These are phyloP conservation scores for Hymenotorrendiella dingleyae DNA, from an alignment of 2,329 filamentous ascomycete genomes.

Conservation along the genomic window DNA sequence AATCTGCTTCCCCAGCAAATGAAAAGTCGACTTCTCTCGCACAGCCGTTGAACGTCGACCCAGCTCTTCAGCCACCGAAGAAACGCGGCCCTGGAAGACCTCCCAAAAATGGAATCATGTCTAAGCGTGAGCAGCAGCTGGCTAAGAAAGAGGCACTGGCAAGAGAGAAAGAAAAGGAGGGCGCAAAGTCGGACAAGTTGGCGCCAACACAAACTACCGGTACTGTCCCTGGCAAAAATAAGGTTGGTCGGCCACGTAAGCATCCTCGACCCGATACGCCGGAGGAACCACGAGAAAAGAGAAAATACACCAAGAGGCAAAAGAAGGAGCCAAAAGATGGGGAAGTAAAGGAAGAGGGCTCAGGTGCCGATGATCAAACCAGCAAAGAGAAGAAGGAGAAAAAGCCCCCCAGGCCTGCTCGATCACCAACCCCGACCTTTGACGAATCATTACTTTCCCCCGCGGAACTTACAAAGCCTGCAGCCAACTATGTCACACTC, in stretches of 20 bases:
- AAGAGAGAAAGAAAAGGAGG: conserved; percentile 44
- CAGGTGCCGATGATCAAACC: conserved; percentile 41
- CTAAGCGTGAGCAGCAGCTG: conserved; percentile 64
- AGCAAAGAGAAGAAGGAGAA: conserved; percentile 51
- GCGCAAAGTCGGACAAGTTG: conserved; percentile 48
- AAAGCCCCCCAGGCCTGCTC: conserved; percentile 35
- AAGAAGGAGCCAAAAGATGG: conserved; percentile 39
- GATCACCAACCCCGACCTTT: conserved; percentile 48
- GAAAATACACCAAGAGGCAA: conserved; percentile 60
- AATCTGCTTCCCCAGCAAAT: background rate
- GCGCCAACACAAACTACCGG: conserved; percentile 26
- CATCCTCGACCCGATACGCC: conserved; percentile 54
- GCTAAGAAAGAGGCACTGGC: conserved; percentile 48
- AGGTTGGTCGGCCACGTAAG: conserved; percentile 60
- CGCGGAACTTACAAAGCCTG: conserved; percentile 65
- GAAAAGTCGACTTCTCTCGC: background rate
- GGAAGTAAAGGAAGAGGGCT: conserved; percentile 45
- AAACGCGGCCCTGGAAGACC: conserved; percentile 69
- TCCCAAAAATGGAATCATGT: conserved; percentile 79
- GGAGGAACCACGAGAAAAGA: conserved; percentile 51
- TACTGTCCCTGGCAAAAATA: conserved; percentile 43
- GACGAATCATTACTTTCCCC: conserved; percentile 55
- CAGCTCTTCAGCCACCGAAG: conserved; percentile 29
- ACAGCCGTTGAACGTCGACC: conserved; percentile 6
- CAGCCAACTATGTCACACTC: conserved; percentile 50